Percentiles rank a stretch among this genome's conserved stretches.
These are phyloP conservation scores for Phytophthora constricta DNA, from an alignment of 352 stramenopile genomes.

Conservation along the genomic window DNA sequence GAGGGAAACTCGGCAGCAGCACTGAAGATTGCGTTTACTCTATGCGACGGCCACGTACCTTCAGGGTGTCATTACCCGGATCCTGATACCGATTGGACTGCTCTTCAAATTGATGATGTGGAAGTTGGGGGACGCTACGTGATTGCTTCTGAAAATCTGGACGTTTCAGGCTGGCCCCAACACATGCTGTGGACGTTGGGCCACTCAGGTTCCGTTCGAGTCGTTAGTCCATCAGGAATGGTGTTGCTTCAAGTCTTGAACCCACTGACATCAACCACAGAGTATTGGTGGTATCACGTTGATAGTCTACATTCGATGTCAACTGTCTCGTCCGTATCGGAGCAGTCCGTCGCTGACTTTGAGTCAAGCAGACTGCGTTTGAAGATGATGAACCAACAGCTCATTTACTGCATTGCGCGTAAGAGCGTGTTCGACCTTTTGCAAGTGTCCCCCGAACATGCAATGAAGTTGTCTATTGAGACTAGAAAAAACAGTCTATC, in stretches of 20 bases:
- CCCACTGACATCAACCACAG: slow-evolving; percentile 45
- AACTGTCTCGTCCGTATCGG: slow-evolving; percentile 26
- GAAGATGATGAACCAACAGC: slow-evolving; percentile 46
- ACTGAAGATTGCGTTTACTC: slow-evolving; percentile 81
- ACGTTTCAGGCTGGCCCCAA: slow-evolving; percentile 46
- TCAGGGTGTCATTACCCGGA: slow-evolving; percentile 85
- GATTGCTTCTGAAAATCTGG: slow-evolving; percentile 44
- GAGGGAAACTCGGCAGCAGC: slow-evolving; percentile 79
- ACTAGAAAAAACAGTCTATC: slow-evolving; percentile 30
- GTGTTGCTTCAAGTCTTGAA: slow-evolving; percentile 74
- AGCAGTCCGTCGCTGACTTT: slow-evolving; percentile 55
- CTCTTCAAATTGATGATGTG: slow-evolving; percentile 79
- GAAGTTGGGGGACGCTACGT: slow-evolving; percentile 68
- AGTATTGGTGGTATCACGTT: slow-evolving; percentile 81
- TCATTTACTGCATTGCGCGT: slow-evolving; percentile 67
- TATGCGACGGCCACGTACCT: slow-evolving; percentile 81
- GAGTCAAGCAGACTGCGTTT: slow-evolving; percentile 42
- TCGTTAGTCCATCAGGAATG: slow-evolving; percentile 60
- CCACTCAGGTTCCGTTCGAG: slow-evolving; percentile 55
- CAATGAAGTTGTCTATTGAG: slow-evolving; percentile 62
- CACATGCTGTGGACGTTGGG: slow-evolving; percentile 77
- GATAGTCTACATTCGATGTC: slow-evolving; percentile 46
- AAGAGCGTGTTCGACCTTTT: slow-evolving; percentile 70
- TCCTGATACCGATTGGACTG: slow-evolving; percentile 77
- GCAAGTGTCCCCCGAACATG: slow-evolving; percentile 59